These are phyloP conservation scores for Trichoderma harzianum DNA, from an alignment of 2,329 filamentous ascomycete species.

Conservation along the genomic window DNA sequence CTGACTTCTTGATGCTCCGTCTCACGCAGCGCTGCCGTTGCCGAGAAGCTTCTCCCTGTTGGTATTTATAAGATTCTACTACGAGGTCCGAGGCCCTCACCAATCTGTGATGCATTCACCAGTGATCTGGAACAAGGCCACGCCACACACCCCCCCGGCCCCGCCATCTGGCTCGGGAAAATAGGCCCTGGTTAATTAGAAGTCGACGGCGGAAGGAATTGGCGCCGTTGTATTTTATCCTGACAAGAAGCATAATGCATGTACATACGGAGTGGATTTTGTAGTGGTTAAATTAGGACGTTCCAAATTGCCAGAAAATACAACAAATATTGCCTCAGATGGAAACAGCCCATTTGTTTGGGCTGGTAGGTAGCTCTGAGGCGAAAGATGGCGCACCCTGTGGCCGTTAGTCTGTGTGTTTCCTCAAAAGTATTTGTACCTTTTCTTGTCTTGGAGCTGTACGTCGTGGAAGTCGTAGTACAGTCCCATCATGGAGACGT, in stretches of 20 bases:
- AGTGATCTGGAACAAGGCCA: conserved; percentile 15
- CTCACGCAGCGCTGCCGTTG: not conserved
- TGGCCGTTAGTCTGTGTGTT: not conserved
- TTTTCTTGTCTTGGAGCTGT: not conserved
- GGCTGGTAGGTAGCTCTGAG: not conserved
- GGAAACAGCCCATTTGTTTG: not conserved
- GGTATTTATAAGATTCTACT: conserved; percentile 27
- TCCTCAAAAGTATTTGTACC: not conserved
- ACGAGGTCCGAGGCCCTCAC: conserved; percentile 20
- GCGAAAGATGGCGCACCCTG: not conserved
- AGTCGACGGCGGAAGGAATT: not conserved
- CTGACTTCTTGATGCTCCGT: not conserved
- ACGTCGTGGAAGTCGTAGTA: not conserved
- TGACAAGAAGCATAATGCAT: not conserved
- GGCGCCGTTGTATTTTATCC: conserved; percentile 12
- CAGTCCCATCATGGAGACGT: not conserved
- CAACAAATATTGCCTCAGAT: not conserved
- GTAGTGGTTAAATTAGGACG: not conserved
- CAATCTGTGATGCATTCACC: conserved; percentile 24
- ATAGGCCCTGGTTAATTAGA: conserved; percentile 13
- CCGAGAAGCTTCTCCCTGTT: conserved; percentile 21
- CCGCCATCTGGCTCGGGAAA: conserved; percentile 18
- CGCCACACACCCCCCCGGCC: conserved; percentile 9
- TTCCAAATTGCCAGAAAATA: not conserved
- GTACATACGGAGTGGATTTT: not conserved